Evolutionary conservation across 1,139 yeast genomes (phyloP).

Genomic region (Lodderomyces metapsilosis): DNA sequence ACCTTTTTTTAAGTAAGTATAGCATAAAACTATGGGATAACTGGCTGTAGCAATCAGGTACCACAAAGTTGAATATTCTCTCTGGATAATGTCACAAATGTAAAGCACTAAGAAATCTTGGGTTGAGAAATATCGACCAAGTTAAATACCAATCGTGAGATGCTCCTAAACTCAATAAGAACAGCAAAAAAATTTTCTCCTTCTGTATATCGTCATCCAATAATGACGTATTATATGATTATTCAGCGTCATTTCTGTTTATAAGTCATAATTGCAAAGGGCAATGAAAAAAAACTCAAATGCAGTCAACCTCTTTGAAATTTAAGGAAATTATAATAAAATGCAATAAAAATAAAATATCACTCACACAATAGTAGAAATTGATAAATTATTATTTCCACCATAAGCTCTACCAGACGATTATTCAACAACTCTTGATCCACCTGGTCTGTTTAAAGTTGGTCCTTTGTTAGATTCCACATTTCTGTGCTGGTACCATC

Average conservation of each 20-base stretch:
- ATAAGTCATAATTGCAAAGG: background rate
- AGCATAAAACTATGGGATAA: background rate
- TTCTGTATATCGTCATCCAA: background rate
- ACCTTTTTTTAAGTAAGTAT: background rate
- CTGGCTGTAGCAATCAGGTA: background rate
- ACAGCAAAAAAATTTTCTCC: background rate
- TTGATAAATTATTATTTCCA: too few relatives aligned
- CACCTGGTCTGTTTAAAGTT: too few relatives aligned
- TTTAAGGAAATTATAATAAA: slow-evolving; percentile 2
- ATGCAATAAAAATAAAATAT: background rate
- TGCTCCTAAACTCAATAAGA: too few relatives aligned
- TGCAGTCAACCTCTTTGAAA: background rate
- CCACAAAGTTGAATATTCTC: background rate
- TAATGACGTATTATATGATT: background rate
- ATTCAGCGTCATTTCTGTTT: background rate
- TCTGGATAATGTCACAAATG: background rate
- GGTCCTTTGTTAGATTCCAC: too few relatives aligned
- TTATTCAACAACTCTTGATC: too few relatives aligned
- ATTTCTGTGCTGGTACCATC: too few relatives aligned
- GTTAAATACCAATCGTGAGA: background rate
- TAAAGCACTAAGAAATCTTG: background rate
- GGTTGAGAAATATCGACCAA: too few relatives aligned
- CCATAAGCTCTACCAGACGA: too few relatives aligned
- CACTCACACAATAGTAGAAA: background rate
- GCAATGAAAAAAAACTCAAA: background rate